Conservation (phyloP, 2,329 filamentous ascomycete species). For the Rosellinia necatrix region DNA sequence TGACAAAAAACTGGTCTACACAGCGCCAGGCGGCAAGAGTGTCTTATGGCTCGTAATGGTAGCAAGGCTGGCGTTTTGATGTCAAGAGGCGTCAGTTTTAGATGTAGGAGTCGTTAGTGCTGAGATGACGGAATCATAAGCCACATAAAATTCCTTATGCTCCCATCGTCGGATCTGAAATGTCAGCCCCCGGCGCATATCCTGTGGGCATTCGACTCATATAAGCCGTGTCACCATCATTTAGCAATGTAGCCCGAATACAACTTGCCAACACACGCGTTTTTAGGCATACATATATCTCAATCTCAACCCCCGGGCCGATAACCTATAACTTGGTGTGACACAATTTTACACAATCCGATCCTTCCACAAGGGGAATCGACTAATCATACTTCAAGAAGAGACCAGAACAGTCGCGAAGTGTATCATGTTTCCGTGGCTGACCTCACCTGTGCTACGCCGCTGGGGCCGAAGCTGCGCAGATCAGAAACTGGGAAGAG, state of each 20-base stretch:
- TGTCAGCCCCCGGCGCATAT: too few relatives aligned
- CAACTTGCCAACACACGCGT: not conserved
- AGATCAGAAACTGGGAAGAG: not conserved
- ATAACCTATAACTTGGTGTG: not conserved
- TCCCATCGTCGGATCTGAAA: too few relatives aligned
- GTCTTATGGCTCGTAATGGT: not conserved
- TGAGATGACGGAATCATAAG: not conserved
- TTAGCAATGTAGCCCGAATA: not conserved
- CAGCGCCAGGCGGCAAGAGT: not conserved
- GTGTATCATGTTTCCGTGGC: not conserved
- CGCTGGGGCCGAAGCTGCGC: conserved; percentile 4
- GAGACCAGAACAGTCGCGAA: conserved; percentile 1
- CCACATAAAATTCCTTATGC: too few relatives aligned
- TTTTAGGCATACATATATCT: not conserved
- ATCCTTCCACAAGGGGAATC: not conserved
- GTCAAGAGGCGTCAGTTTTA: conserved; percentile 5
- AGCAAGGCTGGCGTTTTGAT: not conserved
- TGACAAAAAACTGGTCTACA: not conserved
- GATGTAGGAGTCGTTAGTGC: not conserved
- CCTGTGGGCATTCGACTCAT: not conserved
- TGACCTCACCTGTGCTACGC: not conserved
- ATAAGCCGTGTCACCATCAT: not conserved
- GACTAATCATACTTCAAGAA: not conserved
- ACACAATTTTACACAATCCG: not conserved
- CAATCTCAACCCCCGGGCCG: not conserved